Conservation (phyloP, 2,329 filamentous ascomycete species). For the Hymenoscyphus fructigenus region DNA sequence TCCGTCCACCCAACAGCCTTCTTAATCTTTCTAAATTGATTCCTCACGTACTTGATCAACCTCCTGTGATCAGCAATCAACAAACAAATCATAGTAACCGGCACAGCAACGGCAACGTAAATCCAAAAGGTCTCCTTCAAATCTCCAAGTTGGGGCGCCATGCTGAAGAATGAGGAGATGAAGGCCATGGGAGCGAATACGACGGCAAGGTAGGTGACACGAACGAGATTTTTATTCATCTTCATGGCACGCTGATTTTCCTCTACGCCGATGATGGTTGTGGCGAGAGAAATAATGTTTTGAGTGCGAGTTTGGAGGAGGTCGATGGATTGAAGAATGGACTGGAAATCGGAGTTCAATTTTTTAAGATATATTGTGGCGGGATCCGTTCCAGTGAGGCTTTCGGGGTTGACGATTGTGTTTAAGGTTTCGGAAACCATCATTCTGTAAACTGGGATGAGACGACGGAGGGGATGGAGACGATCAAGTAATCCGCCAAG, state of each 20-base stretch:
- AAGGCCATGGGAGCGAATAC: slow-evolving; percentile 12
- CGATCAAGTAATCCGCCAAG: slow-evolving; percentile 4
- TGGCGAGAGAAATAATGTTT: slow-evolving; percentile 14
- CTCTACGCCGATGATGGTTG: slow-evolving; percentile 12
- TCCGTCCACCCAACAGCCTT: not conserved
- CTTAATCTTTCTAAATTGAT: no score
- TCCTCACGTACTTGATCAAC: not conserved
- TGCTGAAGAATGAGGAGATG: slow-evolving; percentile 11
- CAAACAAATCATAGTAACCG: slow-evolving; percentile 7
- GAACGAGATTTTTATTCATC: slow-evolving; percentile 10
- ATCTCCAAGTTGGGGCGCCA: not conserved
- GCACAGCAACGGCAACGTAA: slow-evolving; percentile 10
- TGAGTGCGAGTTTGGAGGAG: slow-evolving; percentile 13
- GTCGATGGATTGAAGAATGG: slow-evolving; percentile 11
- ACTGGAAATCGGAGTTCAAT: slow-evolving; percentile 10
- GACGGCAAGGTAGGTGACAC: slow-evolving; percentile 11
- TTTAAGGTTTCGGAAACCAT: slow-evolving; percentile 10
- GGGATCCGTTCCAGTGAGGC: not conserved
- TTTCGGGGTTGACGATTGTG: slow-evolving; percentile 3
- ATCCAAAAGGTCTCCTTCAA: slow-evolving; percentile 8
- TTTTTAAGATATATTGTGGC: not conserved
- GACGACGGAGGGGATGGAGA: slow-evolving; percentile 13
- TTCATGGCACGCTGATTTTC: slow-evolving; percentile 11
- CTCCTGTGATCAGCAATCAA: not conserved
- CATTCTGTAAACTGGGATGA: slow-evolving; percentile 11